A percentile compares a stretch with the other conserved stretches of the same genome.
Evolutionary conservation across 805 yeast genomes (phyloP).

Genomic region (Starmerella bombicola): DNA sequence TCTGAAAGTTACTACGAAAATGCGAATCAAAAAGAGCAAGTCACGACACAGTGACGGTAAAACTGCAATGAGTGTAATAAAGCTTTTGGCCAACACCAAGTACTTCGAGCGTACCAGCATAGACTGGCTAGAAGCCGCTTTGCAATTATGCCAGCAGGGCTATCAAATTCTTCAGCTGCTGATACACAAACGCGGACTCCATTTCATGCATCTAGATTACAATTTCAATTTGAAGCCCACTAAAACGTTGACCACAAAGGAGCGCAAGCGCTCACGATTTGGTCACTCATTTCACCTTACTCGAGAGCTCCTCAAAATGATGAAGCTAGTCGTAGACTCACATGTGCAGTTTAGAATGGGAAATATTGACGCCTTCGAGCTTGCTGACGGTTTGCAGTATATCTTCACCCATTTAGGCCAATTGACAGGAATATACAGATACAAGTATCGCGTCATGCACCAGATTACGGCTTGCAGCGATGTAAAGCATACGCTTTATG

Average conservation of each 20-base stretch:
- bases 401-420: conserved; percentile 89
- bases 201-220: conserved; percentile 86
- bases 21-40: conserved; percentile 41
- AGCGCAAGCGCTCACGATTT: conserved; percentile 86
- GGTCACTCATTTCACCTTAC: conserved; percentile 93
- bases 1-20: conserved; percentile 61
- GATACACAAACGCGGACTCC: conserved; percentile 80
- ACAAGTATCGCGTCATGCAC: conserved; percentile 96
- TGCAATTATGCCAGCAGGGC: conserved; percentile 88
- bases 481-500: conserved; percentile 79
- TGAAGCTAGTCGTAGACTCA: conserved; percentile 79
- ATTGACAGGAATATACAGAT: conserved; percentile 88
- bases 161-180: conserved; percentile 81
- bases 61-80: conserved; percentile 38
- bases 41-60: conserved; percentile 22
- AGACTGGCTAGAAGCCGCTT: conserved; percentile 98
- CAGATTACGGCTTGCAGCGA: conserved; percentile 94
- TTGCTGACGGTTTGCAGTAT: conserved; percentile 90
- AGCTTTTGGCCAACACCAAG: conserved; percentile 60
- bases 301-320: conserved; percentile 74
- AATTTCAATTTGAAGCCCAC: conserved; percentile 94
- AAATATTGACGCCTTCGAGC: conserved; percentile 79
- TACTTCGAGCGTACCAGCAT: conserved; percentile 83
- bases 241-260: conserved; percentile 90
- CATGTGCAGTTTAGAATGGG: conserved; percentile 88